Base-by-base conservation (phyloP, 176 grass and related monocot genomes). In the Carex kokanica region DNA sequence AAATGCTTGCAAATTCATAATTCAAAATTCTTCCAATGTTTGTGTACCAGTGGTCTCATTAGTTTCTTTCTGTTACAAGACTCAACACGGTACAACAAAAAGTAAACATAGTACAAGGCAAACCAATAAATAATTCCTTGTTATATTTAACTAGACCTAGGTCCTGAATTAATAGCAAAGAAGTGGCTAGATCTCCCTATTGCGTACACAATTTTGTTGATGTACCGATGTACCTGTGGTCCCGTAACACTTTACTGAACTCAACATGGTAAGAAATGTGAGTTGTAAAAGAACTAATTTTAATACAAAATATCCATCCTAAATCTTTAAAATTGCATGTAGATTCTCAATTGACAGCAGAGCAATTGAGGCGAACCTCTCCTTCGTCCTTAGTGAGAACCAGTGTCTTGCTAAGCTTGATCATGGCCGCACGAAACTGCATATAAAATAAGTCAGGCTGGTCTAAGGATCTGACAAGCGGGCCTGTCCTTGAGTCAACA, bases 371-470 rank as follows among this genome's bases (percentile, higher is more conserved):
- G 23, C 92, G 91, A 82, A 98, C 67, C 79, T 90, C 92, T 2
- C 92, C 92, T 71, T 98, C 95, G 82, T 86, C 43, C 6, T 79
- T 88, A 24, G 89, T 92, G 47, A 98, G 92, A 70, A 97, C 91
- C 72, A 91, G 85, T 12, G 23, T 80, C 55, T 86, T 87, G 71
- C 91, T 87, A 62, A 98, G 87, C 14, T 85, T 86, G 17, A 73
- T 11, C 95, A 98, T 98, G 57, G 95, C 89, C 20, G 27, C 11
- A 18, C 83, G 85, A 81, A 98, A 98, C 89, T 89, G 89, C 79
- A 87, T 81, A 0, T 5, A 45, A 81, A 98, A 93, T 1, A 81
- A 11, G 15, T 11, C 40, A 1, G 8, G 14, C 68, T 86, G 68
- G 14, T 41, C 87, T 78, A 93, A 12, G 2, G 70, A 14, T 34